phyloP scores from a whole-genome alignment of 202 grass and related monocot species.

The Hordeum pubiflorum region DNA sequence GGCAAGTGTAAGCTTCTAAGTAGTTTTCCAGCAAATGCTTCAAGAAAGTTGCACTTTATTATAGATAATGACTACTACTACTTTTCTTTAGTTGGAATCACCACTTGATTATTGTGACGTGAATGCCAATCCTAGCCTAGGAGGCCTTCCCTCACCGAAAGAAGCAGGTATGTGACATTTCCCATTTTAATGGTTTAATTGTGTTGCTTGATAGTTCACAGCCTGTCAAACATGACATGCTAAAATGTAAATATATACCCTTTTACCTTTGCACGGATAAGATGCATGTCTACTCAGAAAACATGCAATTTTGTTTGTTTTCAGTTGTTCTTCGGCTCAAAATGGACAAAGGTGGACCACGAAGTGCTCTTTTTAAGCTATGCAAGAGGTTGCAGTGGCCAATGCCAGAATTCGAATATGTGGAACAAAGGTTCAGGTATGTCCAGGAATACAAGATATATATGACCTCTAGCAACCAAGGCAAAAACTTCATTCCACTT shows the following conservation, averaged over 20 bases:
- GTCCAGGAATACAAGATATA: neutral
- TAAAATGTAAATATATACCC: conserved; percentile 7
- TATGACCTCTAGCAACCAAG: neutral
- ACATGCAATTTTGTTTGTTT: neutral
- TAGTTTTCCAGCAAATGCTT: conserved; percentile 18
- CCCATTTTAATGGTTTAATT: conserved; percentile 6
- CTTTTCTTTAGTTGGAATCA: conserved; percentile 35
- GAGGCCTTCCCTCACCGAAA: conserved; percentile 23
- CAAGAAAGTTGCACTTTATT: neutral
- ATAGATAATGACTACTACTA: conserved; percentile 1
- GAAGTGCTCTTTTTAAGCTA: conserved; percentile 67
- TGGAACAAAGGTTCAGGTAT: conserved; percentile 59
- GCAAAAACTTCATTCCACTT: neutral
- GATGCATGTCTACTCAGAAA: conserved; percentile 1
- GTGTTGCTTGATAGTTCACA: neutral
- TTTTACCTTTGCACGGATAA: neutral
- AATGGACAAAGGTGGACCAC: conserved; percentile 77
- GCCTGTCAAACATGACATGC: neutral
- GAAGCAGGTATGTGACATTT: conserved; percentile 27
- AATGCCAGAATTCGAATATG: conserved; percentile 69
- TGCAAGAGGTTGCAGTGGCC: conserved; percentile 83
- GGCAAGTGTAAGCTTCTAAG: conserved; percentile 35
- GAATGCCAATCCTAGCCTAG: conserved; percentile 17
- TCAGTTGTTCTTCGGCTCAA: conserved; percentile 58
- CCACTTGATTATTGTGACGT: conserved; percentile 11